Evolutionary conservation across 257 asterid species (phyloP).

Genomic region (Primulina huaijiensis): DNA sequence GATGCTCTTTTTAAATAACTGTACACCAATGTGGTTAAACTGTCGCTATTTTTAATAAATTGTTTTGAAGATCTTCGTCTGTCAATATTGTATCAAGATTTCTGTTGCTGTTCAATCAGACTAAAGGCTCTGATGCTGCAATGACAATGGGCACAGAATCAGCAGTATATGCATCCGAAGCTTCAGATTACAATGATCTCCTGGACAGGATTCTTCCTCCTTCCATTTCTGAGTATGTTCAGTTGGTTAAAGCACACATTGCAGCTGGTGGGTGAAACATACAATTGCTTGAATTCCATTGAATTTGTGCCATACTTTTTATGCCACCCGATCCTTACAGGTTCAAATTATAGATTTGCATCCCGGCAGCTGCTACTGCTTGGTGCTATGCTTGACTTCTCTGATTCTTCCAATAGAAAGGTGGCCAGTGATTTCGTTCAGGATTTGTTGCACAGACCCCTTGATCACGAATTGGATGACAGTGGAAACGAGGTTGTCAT

Average conservation of each 20-base stretch:
- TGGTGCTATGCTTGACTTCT: constrained; percentile 82
- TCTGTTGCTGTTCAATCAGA: constrained; percentile 44
- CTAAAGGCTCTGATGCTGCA: constrained; percentile 94
- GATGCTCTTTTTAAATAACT: background rate
- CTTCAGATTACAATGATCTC: constrained; percentile 84
- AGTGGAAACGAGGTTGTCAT: constrained; percentile 63
- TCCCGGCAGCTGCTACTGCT: constrained; percentile 86
- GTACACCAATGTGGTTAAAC: background rate
- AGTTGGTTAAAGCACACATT: constrained; percentile 74
- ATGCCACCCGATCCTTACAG: constrained; percentile 44
- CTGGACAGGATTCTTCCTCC: constrained; percentile 82
- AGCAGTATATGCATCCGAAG: constrained; percentile 89
- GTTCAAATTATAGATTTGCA: constrained; percentile 72
- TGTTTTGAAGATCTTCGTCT: constrained; percentile 2
- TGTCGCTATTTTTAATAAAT: background rate
- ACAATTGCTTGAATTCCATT: constrained; percentile 4
- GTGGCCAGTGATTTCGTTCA: constrained; percentile 75
- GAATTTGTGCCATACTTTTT: constrained; percentile 13
- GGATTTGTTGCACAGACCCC: constrained; percentile 64
- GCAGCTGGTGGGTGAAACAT: constrained; percentile 66
- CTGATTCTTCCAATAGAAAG: constrained; percentile 84
- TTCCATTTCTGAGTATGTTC: constrained; percentile 68
- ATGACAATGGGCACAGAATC: constrained; percentile 83
- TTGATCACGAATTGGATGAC: constrained; percentile 78
- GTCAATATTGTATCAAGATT: constrained; percentile 14